These are phyloP conservation scores for Graphilbum ipis-grandicollis DNA, from an alignment of 2,329 filamentous ascomycete species.

Conservation along the genomic window DNA sequence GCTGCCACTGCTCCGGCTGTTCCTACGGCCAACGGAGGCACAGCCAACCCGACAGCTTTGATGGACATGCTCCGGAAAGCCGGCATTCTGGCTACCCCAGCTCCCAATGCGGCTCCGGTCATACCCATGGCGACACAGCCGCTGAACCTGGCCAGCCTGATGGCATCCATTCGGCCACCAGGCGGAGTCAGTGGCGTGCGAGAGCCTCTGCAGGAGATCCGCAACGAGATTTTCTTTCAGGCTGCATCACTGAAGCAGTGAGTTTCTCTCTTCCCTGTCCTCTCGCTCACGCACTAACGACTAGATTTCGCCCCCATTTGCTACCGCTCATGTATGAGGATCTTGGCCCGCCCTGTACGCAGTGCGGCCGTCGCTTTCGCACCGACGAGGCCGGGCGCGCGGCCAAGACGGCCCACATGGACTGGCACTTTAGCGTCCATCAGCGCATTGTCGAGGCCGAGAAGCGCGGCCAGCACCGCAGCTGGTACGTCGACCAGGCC, in stretches of 20 bases:
- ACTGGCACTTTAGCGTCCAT: constrained; percentile 96
- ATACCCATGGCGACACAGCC: constrained; percentile 13
- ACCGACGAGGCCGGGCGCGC: constrained; percentile 61
- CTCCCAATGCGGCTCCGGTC: constrained; percentile 12
- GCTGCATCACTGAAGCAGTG: constrained; percentile 58
- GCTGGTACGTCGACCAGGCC: constrained; percentile 85
- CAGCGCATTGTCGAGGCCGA: constrained; percentile 74
- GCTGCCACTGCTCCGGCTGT: background rate
- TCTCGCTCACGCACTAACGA: background rate
- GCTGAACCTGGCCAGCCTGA: constrained; percentile 12
- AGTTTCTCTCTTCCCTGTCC: constrained; percentile 14
- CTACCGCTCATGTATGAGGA: constrained; percentile 47
- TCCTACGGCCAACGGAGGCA: background rate
- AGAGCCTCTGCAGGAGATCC: constrained; percentile 11
- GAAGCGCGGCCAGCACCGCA: constrained; percentile 74
- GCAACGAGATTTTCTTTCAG: constrained; percentile 40
- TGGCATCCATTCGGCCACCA: constrained; percentile 10
- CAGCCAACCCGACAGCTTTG: constrained; percentile 32
- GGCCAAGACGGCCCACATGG: constrained; percentile 82
- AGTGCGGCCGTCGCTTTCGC: constrained; percentile 77
- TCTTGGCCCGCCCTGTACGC: constrained; percentile 72
- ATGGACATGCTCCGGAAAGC: constrained; percentile 51
- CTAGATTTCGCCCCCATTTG: constrained; percentile 56
- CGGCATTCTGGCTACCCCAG: constrained; percentile 36
- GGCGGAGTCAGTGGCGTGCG: constrained; percentile 1